Conservation (phyloP, 2,329 filamentous ascomycete genomes). For the Hysterium pulicare region DNA sequence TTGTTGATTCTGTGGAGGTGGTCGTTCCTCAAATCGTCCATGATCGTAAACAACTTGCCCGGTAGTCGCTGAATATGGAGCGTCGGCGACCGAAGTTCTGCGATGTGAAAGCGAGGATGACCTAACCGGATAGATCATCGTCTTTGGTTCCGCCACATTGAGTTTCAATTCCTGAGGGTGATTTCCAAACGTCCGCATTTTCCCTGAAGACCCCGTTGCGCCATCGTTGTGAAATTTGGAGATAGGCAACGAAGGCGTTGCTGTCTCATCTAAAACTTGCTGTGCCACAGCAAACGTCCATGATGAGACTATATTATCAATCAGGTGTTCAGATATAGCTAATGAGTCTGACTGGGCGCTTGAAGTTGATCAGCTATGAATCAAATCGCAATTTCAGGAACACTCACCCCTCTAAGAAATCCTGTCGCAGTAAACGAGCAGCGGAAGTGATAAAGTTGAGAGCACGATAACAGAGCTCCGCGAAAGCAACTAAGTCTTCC, state of each 20-base stretch:
- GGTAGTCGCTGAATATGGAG: constrained; percentile 29
- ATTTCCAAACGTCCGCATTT: constrained; percentile 51
- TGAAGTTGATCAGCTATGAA: constrained; percentile 14
- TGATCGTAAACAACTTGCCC: constrained; percentile 39
- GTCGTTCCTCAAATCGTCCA: constrained; percentile 33
- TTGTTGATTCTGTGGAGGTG: constrained; percentile 19
- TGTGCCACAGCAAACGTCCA: constrained; percentile 75
- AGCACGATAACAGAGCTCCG: constrained; percentile 79
- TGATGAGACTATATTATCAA: constrained; percentile 73
- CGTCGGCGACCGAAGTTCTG: constrained; percentile 26
- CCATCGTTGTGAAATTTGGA: constrained; percentile 38
- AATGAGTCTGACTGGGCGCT: constrained; percentile 30
- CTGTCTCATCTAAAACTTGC: constrained; percentile 73
- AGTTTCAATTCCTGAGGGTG: constrained; percentile 57
- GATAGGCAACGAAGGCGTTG: constrained; percentile 65
- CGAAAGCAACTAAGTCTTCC: constrained; percentile 76
- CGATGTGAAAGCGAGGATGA: constrained; percentile 56
- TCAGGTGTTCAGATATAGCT: constrained; percentile 47
- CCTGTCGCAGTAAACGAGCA: constrained; percentile 73
- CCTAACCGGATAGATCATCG: constrained; percentile 66
- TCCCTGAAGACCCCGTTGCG: constrained; percentile 29
- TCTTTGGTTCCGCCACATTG: constrained; percentile 65
- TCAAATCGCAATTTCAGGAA: constrained; percentile 21
- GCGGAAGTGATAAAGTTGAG: constrained; percentile 80
- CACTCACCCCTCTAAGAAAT: constrained; percentile 63